Evolutionary conservation across 1,139 yeast species (phyloP).

Genomic region (Hemisphaericaspora xylofermentans): DNA sequence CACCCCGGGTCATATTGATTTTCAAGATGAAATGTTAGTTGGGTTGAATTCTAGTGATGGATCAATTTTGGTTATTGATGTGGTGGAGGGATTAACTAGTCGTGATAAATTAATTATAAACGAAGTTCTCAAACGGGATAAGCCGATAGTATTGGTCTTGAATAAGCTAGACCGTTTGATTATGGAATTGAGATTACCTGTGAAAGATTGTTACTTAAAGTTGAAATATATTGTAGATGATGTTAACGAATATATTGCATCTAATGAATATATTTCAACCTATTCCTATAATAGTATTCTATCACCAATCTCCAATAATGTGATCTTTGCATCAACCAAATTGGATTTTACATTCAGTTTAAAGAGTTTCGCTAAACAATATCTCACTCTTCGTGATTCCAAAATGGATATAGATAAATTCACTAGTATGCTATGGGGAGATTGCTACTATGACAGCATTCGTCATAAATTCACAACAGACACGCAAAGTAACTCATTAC

Average conservation of each 20-base stretch:
- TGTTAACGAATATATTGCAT: constrained; percentile 52
- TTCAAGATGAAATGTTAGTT: constrained; percentile 68
- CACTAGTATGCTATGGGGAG: constrained; percentile 73
- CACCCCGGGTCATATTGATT: constrained; percentile 90
- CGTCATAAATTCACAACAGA: constrained; percentile 45
- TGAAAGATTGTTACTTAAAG: constrained; percentile 70
- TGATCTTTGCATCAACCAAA: constrained; percentile 70
- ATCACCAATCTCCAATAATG: constrained; percentile 67
- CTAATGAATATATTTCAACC: constrained; percentile 22
- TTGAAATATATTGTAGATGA: constrained; percentile 61
- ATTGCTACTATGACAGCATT: constrained; percentile 50
- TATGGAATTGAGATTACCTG: constrained; percentile 74
- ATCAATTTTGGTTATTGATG: constrained; percentile 72
- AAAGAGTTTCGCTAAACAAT: constrained; percentile 60
- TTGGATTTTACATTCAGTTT: constrained; percentile 66
- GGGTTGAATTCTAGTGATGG: constrained; percentile 65
- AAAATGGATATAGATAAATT: constrained; percentile 44
- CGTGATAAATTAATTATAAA: constrained; percentile 50
- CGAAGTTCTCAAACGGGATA: constrained; percentile 45
- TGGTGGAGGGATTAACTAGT: constrained; percentile 73
- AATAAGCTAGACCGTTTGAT: constrained; percentile 84
- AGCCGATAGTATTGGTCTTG: constrained; percentile 61
- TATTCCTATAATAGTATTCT: constrained; percentile 33
- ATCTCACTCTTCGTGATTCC: constrained; percentile 32
- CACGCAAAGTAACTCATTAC: constrained; percentile 25